These are phyloP conservation scores for Pogostemon cablin DNA, from an alignment of 257 asterid species.

Conservation along the genomic window DNA sequence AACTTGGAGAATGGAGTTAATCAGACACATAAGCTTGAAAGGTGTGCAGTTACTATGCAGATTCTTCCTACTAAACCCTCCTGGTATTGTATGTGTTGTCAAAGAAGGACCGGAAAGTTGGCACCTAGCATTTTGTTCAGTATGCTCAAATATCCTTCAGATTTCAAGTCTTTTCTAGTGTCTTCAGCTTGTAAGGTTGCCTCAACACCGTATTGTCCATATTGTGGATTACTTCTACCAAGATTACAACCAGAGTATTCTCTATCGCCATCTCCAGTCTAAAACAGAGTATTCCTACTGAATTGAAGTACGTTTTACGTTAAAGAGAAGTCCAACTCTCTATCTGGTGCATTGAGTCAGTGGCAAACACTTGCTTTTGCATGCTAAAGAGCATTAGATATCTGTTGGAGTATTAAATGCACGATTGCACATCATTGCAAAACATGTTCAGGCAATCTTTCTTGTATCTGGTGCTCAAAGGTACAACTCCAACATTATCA, in stretches of 20 bases:
- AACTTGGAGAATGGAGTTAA: conserved; percentile 35
- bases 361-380: not conserved
- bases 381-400: not conserved
- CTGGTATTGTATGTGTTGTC: conserved; percentile 84
- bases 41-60: conserved; percentile 74
- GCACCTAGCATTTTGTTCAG: conserved; percentile 57
- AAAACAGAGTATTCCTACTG: conserved; percentile 8
- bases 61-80: conserved; percentile 62
- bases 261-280: conserved; percentile 72
- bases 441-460: not conserved
- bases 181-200: conserved; percentile 35
- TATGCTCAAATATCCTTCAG: conserved; percentile 54
- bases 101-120: conserved; percentile 50
- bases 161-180: conserved; percentile 41
- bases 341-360: conserved; percentile 1
- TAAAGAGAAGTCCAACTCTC: conserved; percentile 3
- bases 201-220: conserved; percentile 69
- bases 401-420: not conserved
- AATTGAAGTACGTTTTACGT: too few relatives aligned
- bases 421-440: not conserved
- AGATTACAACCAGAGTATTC: conserved; percentile 67
- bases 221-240: conserved; percentile 81
- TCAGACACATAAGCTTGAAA: conserved; percentile 55
- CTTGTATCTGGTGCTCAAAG: conserved; percentile 16
- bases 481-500: not conserved